phyloP scores from a whole-genome alignment of 2,329 filamentous ascomycete species.

The Colletotrichum sp. region DNA sequence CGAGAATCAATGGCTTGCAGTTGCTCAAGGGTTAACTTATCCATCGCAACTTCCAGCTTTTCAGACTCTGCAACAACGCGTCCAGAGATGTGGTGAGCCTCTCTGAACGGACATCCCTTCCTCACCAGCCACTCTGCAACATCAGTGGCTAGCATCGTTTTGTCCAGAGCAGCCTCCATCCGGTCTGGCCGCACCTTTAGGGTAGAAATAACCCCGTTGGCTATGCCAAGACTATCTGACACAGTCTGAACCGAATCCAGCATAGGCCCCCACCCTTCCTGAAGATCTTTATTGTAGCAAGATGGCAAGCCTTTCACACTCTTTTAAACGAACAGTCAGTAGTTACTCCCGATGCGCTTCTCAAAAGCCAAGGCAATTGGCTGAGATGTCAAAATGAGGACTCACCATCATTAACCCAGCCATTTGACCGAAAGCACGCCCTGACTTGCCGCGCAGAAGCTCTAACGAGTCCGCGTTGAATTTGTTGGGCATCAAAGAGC shows the following conservation, averaged over 20 bases:
- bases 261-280: slow-evolving; percentile 77
- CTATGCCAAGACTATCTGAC: slow-evolving; percentile 75
- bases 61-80: slow-evolving; percentile 75
- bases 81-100: slow-evolving; percentile 80
- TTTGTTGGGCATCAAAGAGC: slow-evolving; percentile 26
- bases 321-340: slow-evolving; percentile 33
- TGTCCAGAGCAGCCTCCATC: slow-evolving; percentile 73
- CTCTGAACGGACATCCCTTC: slow-evolving; percentile 75
- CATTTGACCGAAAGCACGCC: slow-evolving; percentile 49
- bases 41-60: slow-evolving; percentile 67
- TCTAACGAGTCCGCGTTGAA: slow-evolving; percentile 28
- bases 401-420: slow-evolving; percentile 64
- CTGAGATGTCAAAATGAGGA: slow-evolving; percentile 28
- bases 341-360: slow-evolving; percentile 28
- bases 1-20: slow-evolving; percentile 70
- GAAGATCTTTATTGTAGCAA: slow-evolving; percentile 81
- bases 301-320: slow-evolving; percentile 68
- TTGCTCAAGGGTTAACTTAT: slow-evolving; percentile 70
- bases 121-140: slow-evolving; percentile 67
- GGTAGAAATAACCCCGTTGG: slow-evolving; percentile 68
- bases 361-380: slow-evolving; percentile 12
- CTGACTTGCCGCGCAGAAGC: slow-evolving; percentile 34
- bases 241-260: slow-evolving; percentile 78
- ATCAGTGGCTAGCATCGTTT: slow-evolving; percentile 76
- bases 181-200: slow-evolving; percentile 69